A percentile compares a stretch with the other conserved stretches of the same genome.
Conservation (phyloP, 179 eudicot genomes). For the Camellia oleifera region DNA sequence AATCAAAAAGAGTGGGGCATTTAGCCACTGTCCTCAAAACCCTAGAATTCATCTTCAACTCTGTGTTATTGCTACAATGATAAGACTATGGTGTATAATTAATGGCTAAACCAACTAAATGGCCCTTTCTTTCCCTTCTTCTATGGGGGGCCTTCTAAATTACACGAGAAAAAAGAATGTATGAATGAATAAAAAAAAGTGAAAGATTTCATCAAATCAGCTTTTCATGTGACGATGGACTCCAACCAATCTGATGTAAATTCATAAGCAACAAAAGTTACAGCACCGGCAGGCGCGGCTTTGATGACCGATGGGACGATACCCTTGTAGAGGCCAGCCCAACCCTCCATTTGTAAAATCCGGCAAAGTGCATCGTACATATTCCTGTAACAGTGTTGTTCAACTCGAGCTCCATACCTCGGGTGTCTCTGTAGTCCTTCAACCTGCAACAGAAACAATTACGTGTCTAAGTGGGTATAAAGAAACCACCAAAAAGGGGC, state of each 20-base stretch:
- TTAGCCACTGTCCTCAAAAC: not conserved
- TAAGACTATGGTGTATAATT: not conserved
- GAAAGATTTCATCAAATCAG: not conserved
- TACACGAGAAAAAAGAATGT: not conserved
- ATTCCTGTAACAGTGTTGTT: conserved; percentile 60
- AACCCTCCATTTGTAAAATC: conserved; percentile 69
- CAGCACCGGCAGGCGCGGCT: conserved; percentile 98
- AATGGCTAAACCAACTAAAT: not conserved
- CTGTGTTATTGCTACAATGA: not conserved
- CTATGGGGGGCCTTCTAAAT: not conserved
- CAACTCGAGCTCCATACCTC: conserved; percentile 86
- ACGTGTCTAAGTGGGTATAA: not conserved
- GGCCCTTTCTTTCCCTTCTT: not conserved
- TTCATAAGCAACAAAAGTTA: conserved; percentile 95
- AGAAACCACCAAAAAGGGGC: not conserved
- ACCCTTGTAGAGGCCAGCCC: conserved; percentile 93
- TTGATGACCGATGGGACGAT: conserved; percentile 85
- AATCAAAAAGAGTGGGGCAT: not conserved
- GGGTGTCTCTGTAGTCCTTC: conserved; percentile 80
- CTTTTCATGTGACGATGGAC: conserved; percentile 47
- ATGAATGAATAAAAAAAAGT: not conserved
- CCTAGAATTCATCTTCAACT: not conserved
- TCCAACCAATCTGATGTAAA: conserved; percentile 76
- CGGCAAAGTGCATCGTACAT: conserved; percentile 69
- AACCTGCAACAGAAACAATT: conserved; percentile 34